Percentiles rank a stretch among this genome's conserved stretches.
Conservation (phyloP, 2,329 filamentous ascomycete genomes). For the Colletotrichum gigasporum region DNA sequence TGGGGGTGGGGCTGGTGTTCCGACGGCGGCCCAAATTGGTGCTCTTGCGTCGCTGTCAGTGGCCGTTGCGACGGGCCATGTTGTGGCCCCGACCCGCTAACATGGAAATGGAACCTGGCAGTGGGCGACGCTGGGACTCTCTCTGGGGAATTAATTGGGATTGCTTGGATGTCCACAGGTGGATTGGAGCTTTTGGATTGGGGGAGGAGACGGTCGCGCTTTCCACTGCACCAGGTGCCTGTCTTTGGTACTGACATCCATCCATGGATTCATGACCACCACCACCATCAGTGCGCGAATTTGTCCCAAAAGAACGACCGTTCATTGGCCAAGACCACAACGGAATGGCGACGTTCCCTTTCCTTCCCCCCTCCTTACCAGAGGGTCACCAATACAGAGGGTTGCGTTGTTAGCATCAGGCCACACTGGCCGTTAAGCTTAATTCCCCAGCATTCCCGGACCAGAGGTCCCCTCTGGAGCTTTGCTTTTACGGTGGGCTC, state of each 20-base stretch:
- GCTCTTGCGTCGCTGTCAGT: background rate
- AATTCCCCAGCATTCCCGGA: conserved; percentile 19
- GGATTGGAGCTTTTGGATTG: too few relatives aligned
- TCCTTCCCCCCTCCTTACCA: background rate
- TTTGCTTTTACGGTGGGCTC: conserved; percentile 18
- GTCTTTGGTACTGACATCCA: background rate
- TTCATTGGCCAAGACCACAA: conserved; percentile 25
- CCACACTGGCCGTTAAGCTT: conserved; percentile 26
- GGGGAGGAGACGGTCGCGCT: background rate
- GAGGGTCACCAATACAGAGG: background rate
- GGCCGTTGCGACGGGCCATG: background rate
- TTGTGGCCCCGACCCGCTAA: background rate
- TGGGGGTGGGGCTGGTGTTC: conserved; percentile 1
- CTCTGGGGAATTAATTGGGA: background rate
- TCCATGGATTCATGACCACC: background rate
- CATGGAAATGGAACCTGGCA: background rate
- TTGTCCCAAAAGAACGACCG: background rate
- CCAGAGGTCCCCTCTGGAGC: too few relatives aligned
- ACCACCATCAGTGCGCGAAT: conserved; percentile 8
- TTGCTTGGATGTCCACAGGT: too few relatives aligned
- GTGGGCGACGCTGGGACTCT: too few relatives aligned
- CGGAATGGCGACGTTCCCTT: background rate
- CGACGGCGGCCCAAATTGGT: background rate
- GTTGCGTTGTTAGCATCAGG: conserved; percentile 6
- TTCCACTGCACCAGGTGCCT: background rate